Evolutionary conservation across 148 eudicot species (phyloP).

Genomic region (Rhododendron ovatum): DNA sequence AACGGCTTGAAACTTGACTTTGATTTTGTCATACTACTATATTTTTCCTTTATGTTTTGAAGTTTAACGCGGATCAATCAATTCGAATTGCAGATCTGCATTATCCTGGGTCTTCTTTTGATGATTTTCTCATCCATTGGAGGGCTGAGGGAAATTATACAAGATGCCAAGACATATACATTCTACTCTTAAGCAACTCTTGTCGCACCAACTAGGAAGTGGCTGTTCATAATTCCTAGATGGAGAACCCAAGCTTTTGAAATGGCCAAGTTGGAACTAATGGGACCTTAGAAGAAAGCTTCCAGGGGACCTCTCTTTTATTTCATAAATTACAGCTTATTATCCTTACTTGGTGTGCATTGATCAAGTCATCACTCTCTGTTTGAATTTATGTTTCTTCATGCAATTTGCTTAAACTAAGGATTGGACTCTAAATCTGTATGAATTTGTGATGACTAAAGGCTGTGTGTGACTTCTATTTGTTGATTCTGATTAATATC

Average conservation of each 20-base stretch:
- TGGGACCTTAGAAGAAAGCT: neutral
- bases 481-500: neutral
- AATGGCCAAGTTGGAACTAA: neutral
- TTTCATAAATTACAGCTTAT: neutral
- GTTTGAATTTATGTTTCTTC: neutral
- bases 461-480: neutral
- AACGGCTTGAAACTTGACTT: neutral
- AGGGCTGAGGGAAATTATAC: conserved; percentile 30
- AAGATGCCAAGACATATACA: conserved; percentile 16
- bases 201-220: neutral
- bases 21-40: no score
- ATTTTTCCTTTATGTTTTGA: neutral
- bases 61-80: neutral
- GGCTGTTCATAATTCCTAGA: neutral
- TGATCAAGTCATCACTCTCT: neutral
- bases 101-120: conserved; percentile 31
- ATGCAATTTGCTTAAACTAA: neutral
- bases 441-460: neutral
- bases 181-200: conserved; percentile 29
- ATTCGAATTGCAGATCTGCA: conserved; percentile 26
- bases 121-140: conserved; percentile 38
- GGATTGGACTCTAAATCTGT: neutral
- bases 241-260: neutral
- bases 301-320: neutral
- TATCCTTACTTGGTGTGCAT: neutral